Evolutionary conservation across 257 asterid genomes (phyloP), one percentile per base, ranked within the genome.

Genomic region (Penstemon davidsonii): DNA sequence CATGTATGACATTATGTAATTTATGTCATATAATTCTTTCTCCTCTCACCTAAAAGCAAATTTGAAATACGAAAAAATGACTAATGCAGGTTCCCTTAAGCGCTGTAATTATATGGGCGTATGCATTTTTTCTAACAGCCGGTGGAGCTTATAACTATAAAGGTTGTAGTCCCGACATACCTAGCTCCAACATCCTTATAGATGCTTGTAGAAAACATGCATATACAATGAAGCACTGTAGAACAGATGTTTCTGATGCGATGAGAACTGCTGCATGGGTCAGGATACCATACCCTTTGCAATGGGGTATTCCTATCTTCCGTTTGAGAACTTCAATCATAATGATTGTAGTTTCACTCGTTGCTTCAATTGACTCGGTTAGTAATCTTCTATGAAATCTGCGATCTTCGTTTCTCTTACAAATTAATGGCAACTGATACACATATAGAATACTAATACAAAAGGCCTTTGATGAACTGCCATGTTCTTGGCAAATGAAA

Each of bases 291-390:
- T 94, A 94, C 81, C 97, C 97, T 52, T 75, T 94, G 70, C 97
- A 94, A 61, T 94, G 99, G 99, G 99, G 99, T 33, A 70, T 88
- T 75, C 99, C 99, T 46, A 84, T 89, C 76, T 94, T 91, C 76
- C 95, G 85, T 4, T 57, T 94, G 63, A 84, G 91, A 60, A 94
- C 99, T 61, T 87, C 97, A 47, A 82, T 94, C 75, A 77, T 94
- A 66, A 88, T 91, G 99, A 84, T 86, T 49, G 85, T 87, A 33
- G 88, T 80, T 37, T 87, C 97, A 12, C 80, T 94, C 13, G 90
- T 94, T 64, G 96, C 99, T 45, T 86, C 97, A 10, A 61, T 94
- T 44, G 96, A 94, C 75, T 87, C 97, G 86, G 97, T 92, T 54
- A 86, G 97, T 90, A 57, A 67, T 58, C 51, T 41, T 53, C 41